Evolutionary conservation across 2,329 filamentous ascomycete genomes (phyloP).

Genomic region (Sphaceloma murrayae): DNA sequence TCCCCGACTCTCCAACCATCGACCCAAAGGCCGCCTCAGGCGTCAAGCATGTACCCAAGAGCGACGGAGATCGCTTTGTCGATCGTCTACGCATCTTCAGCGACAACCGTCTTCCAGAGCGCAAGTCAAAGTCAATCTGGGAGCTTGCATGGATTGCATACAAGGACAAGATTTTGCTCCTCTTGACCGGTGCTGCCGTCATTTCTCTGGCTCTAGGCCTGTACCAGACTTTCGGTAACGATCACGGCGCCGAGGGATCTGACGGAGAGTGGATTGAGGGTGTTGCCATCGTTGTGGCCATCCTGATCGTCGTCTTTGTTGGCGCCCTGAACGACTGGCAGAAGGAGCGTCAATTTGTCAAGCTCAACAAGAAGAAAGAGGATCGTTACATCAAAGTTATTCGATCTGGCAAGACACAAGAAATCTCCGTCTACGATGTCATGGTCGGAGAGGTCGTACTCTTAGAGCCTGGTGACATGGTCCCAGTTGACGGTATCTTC

Average conservation of each 20-base stretch:
- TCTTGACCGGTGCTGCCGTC: conserved; percentile 60
- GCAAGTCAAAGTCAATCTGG: conserved; percentile 59
- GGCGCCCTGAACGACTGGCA: conserved; percentile 76
- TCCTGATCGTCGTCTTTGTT: conserved; percentile 64
- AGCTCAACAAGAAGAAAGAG: conserved; percentile 70
- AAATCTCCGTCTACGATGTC: conserved; percentile 61
- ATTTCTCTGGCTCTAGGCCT: conserved; percentile 66
- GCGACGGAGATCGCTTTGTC: conserved; percentile 33
- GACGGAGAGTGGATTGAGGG: conserved; percentile 74
- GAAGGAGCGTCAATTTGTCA: conserved; percentile 71
- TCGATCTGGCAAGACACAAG: conserved; percentile 61
- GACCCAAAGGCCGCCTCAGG: conserved; percentile 24
- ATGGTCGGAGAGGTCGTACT: conserved; percentile 65
- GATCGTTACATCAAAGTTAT: conserved; percentile 64
- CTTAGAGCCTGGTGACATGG: conserved; percentile 62
- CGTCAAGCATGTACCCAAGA: conserved; percentile 22
- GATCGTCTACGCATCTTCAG: conserved; percentile 64
- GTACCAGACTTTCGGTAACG: conserved; percentile 57
- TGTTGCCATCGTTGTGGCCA: conserved; percentile 67
- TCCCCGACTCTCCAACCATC: conserved; percentile 8
- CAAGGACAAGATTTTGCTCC: conserved; percentile 69
- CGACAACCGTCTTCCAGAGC: conserved; percentile 59
- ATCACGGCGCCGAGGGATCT: conserved; percentile 45
- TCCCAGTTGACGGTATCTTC: conserved; percentile 63
- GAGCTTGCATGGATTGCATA: conserved; percentile 71